Evolutionary conservation across 1,284 basidiomycete genomes (phyloP).

Genomic region (Trichosporon sp.): DNA sequence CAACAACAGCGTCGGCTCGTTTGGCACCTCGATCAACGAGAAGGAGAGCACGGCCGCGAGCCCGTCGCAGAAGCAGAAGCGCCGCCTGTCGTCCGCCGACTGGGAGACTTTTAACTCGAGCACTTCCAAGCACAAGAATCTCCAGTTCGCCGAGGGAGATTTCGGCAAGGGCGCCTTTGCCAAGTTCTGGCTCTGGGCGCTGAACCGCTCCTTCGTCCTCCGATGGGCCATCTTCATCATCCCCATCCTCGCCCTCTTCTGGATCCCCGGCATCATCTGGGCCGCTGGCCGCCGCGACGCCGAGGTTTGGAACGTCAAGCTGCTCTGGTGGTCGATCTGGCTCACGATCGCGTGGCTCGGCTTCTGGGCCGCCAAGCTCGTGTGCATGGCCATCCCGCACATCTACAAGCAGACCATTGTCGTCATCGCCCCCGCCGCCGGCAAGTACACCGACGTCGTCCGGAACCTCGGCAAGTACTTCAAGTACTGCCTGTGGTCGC

Average conservation of each 20-base stretch:
- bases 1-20: neutral
- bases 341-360: conserved; percentile 72
- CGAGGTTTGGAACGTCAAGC: conserved; percentile 48
- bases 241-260: conserved; percentile 64
- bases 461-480: conserved; percentile 59
- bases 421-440: conserved; percentile 62
- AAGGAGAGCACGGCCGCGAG: conserved; percentile 4
- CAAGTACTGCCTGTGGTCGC: conserved; percentile 68
- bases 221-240: conserved; percentile 76
- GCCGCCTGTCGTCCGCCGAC: conserved; percentile 28
- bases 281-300: conserved; percentile 60
- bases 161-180: conserved; percentile 32
- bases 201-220: conserved; percentile 70
- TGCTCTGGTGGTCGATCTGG: conserved; percentile 84
- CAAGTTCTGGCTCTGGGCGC: conserved; percentile 64
- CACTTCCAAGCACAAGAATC: conserved; percentile 39
- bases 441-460: conserved; percentile 73
- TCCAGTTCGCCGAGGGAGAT: conserved; percentile 50
- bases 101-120: conserved; percentile 49
- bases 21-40: conserved; percentile 8
- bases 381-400: conserved; percentile 59
- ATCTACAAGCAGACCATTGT: conserved; percentile 64
- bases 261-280: conserved; percentile 67
- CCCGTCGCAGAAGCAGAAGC: conserved; percentile 17
- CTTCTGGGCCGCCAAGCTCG: conserved; percentile 75